Evolutionary conservation across 345 rosid genomes (phyloP).

Genomic region (Syzygium jambos): DNA sequence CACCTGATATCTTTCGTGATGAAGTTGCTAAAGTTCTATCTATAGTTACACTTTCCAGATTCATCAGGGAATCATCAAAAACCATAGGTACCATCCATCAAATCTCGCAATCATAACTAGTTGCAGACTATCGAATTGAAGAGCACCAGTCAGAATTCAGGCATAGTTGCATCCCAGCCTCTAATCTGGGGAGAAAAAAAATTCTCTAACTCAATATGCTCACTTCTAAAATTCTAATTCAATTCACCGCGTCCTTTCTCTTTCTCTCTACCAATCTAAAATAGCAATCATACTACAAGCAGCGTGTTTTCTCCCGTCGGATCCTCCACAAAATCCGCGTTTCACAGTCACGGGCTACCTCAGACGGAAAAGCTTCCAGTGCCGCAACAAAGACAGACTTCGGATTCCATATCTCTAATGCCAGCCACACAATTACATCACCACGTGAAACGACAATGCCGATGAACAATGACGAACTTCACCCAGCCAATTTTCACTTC

Average conservation of each 20-base stretch:
- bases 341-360: background rate
- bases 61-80: background rate
- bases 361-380: background rate
- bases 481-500: background rate
- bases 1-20: background rate
- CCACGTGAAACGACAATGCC: background rate
- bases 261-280: background rate
- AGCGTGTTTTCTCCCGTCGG: background rate
- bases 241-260: background rate
- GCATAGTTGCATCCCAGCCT: background rate
- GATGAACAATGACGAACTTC: background rate
- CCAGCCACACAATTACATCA: background rate
- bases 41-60: background rate
- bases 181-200: background rate
- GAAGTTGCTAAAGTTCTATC: background rate
- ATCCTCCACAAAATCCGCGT: background rate
- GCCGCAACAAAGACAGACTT: background rate
- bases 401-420: background rate
- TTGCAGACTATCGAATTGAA: background rate
- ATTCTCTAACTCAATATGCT: background rate
- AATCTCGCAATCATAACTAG: background rate
- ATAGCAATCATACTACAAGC: background rate
- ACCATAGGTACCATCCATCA: background rate
- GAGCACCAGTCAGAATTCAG: background rate
- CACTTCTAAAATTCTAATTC: background rate